phyloP scores from a whole-genome alignment of 163 green algal species.

The Volvox carteri region DNA sequence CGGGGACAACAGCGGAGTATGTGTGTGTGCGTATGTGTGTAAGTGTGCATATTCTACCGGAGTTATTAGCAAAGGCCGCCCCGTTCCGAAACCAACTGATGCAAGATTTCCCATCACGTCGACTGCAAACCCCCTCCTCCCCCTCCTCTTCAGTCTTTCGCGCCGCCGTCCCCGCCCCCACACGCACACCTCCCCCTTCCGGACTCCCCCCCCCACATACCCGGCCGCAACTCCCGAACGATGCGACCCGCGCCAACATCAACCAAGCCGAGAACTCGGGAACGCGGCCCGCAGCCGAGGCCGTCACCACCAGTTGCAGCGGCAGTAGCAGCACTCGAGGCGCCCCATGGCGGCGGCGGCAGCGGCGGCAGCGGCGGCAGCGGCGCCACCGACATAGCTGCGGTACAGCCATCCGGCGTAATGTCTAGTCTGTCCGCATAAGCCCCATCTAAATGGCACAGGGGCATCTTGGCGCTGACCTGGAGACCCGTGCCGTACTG shows the following conservation, averaged over 20 bases:
- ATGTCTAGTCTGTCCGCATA: background rate
- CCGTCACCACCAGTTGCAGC: background rate
- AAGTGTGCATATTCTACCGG: background rate
- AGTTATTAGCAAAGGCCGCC: no score
- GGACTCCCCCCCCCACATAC: constrained; percentile 6
- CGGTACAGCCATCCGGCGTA: constrained; percentile 3
- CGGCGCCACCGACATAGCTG: constrained; percentile 18
- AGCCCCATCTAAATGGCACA: background rate
- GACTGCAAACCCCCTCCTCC: no score
- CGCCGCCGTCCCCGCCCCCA: no score
- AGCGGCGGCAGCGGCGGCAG: background rate
- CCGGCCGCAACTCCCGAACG: constrained; percentile 16
- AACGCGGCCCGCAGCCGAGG: background rate
- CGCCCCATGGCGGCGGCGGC: background rate
- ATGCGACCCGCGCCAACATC: constrained; percentile 1
- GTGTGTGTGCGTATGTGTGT: constrained; percentile 2
- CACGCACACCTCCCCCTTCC: no score
- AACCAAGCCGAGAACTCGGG: constrained; percentile 11
- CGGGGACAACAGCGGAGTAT: background rate
- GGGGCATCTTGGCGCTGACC: background rate
- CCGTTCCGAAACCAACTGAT: no score
- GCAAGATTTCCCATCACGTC: no score
- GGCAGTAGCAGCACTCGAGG: background rate
- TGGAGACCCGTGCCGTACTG: constrained; percentile 35
- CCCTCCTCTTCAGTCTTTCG: no score